Evolutionary conservation across 306 rosid species (phyloP).

Genomic region (Acacia crassicarpa): DNA sequence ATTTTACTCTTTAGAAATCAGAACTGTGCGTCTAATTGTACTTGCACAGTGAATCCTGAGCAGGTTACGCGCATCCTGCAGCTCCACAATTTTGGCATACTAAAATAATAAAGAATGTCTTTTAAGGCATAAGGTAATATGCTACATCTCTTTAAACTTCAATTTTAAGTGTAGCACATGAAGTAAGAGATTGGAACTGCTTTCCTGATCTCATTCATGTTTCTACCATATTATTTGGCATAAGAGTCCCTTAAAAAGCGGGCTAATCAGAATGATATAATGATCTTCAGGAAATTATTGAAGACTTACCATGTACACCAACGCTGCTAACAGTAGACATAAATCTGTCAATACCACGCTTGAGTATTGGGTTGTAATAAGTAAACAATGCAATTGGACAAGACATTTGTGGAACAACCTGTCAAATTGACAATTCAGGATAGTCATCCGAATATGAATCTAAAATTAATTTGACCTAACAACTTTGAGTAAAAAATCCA

Average conservation of each 20-base stretch:
- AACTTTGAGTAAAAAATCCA: conserved; percentile 5
- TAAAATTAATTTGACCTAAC: background rate
- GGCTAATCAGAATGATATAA: conserved; percentile 10
- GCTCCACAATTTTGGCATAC: background rate
- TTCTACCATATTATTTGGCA: conserved; percentile 15
- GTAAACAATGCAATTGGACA: conserved; percentile 85
- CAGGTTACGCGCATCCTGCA: background rate
- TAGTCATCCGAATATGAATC: background rate
- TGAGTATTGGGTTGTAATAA: conserved; percentile 90
- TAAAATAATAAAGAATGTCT: background rate
- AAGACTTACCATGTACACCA: conserved; percentile 70
- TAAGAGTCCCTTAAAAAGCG: background rate
- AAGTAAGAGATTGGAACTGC: conserved; percentile 18
- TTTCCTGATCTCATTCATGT: background rate
- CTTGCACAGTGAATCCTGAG: background rate
- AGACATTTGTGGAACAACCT: conserved; percentile 87
- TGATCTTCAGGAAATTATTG: conserved; percentile 14
- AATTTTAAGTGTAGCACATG: background rate
- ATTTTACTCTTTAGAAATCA: background rate
- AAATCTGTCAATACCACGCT: conserved; percentile 73
- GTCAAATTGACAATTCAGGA: conserved; percentile 32
- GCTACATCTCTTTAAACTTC: background rate
- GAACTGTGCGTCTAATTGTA: background rate
- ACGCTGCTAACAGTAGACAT: conserved; percentile 69
- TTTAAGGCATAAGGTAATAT: background rate